Conservation (phyloP, 177 flowering plant genomes). For the Telopea speciosissima region DNA sequence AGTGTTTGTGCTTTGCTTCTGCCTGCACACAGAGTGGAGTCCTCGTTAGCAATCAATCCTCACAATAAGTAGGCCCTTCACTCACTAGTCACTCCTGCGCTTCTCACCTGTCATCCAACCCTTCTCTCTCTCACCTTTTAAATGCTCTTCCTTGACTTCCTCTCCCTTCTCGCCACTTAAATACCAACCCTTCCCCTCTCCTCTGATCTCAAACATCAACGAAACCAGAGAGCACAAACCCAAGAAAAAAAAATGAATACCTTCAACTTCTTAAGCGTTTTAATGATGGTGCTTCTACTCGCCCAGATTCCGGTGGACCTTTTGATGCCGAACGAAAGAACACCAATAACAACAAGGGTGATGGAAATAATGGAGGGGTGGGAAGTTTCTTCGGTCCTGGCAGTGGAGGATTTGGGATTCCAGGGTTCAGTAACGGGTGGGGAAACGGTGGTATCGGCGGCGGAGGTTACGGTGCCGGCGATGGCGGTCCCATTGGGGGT, state of each 20-base stretch:
- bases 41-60: too few species aligned
- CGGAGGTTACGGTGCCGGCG: conserved; percentile 77
- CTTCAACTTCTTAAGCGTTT: conserved; percentile 2
- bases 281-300: conserved; percentile 26
- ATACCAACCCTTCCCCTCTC: neutral
- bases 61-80: too few species aligned
- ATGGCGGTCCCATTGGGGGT: conserved; percentile 70
- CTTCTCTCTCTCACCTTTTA: conserved; percentile 3
- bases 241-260: conserved; percentile 20
- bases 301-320: conserved; percentile 19
- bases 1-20: too few species aligned
- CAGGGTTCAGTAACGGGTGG: conserved; percentile 42
- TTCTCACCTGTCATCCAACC: conserved; percentile 30
- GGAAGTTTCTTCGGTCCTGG: conserved; percentile 6
- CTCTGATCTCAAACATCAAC: neutral
- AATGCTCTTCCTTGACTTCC: conserved; percentile 19
- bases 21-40: too few species aligned
- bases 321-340: conserved; percentile 18
- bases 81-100: too few species aligned
- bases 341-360: conserved; percentile 8
- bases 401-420: conserved; percentile 19
- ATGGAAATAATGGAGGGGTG: neutral
- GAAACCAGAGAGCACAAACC: neutral
- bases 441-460: conserved; percentile 38
- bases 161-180: neutral